phyloP scores from a whole-genome alignment of 1,139 yeast genomes.

The Tardiomyces blankii region DNA sequence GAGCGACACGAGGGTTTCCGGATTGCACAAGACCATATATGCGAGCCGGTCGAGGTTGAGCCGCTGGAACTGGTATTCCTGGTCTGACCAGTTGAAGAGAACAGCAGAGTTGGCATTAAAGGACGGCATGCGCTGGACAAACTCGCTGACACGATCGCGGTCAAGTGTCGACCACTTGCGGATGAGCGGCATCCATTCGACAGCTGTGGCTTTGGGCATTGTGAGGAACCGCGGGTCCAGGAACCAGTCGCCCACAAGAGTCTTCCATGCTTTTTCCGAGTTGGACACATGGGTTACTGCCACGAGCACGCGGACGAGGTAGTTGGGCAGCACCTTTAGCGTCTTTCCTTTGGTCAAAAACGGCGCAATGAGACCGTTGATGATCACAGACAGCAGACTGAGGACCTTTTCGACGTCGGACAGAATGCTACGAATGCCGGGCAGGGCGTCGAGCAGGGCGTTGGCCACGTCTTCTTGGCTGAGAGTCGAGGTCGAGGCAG shows the following conservation, averaged over 20 bases:
- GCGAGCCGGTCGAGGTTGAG: constrained; percentile 50
- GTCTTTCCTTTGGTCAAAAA: constrained; percentile 30
- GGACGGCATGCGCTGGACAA: constrained; percentile 36
- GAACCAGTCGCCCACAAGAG: constrained; percentile 26
- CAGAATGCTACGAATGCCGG: constrained; percentile 30
- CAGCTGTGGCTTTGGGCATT: constrained; percentile 20
- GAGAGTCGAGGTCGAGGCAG: background rate
- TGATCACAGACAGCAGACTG: constrained; percentile 29
- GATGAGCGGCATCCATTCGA: constrained; percentile 41
- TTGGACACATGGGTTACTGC: constrained; percentile 10
- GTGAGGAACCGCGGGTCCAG: constrained; percentile 33
- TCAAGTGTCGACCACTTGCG: constrained; percentile 47
- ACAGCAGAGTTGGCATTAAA: constrained; percentile 41
- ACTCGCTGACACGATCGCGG: constrained; percentile 48
- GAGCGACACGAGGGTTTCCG: constrained; percentile 43
- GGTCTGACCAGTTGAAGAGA: constrained; percentile 67
- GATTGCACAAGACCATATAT: constrained; percentile 50
- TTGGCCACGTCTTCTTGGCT: constrained; percentile 29
- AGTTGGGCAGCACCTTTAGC: constrained; percentile 15
- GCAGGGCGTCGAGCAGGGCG: constrained; percentile 30
- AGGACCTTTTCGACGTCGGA: constrained; percentile 39
- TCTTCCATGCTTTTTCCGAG: constrained; percentile 28
- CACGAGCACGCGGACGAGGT: constrained; percentile 20
- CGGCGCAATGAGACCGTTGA: constrained; percentile 34
- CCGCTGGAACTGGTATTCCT: constrained; percentile 41